phyloP scores from a whole-genome alignment of 2,329 filamentous ascomycete genomes.

The Rhexocercosporidium sp. region DNA sequence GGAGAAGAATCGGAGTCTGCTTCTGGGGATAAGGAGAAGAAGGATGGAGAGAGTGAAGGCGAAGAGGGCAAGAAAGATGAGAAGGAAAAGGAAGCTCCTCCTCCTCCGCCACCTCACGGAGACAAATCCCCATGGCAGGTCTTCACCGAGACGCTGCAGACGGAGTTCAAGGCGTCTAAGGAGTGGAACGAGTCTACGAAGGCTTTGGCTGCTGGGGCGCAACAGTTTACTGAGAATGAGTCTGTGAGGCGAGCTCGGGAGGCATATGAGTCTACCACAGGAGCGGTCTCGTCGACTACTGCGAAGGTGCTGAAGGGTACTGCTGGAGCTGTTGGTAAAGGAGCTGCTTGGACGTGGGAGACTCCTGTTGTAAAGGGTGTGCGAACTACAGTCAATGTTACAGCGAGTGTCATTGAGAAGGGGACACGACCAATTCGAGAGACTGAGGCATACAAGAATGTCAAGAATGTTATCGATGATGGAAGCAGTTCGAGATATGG shows the following conservation, averaged over 20 bases:
- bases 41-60: slow-evolving; percentile 47
- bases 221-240: slow-evolving; percentile 93
- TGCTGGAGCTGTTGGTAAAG: slow-evolving; percentile 84
- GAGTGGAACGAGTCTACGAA: slow-evolving; percentile 99
- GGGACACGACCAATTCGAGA: slow-evolving; percentile 93
- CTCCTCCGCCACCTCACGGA: slow-evolving; percentile 93
- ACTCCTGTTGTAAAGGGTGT: slow-evolving; percentile 91
- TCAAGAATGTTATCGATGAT: slow-evolving; percentile 96
- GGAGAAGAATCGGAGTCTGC: slow-evolving; percentile 31
- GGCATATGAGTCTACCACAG: slow-evolving; percentile 86
- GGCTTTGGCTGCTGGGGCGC: slow-evolving; percentile 84
- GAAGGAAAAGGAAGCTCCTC: slow-evolving; percentile 64
- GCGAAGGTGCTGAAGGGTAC: slow-evolving; percentile 83
- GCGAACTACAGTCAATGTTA: slow-evolving; percentile 82
- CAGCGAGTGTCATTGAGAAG: slow-evolving; percentile 87
- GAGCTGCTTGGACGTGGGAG: slow-evolving; percentile 97
- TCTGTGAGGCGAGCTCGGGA: slow-evolving; percentile 83
- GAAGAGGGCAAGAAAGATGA: slow-evolving; percentile 45
- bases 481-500: slow-evolving; percentile 95
- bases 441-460: slow-evolving; percentile 91
- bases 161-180: slow-evolving; percentile 94
- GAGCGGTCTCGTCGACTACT: slow-evolving; percentile 79
- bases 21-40: slow-evolving; percentile 44
- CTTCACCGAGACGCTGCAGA: slow-evolving; percentile 94
- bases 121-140: slow-evolving; percentile 99